Base-by-base conservation (phyloP, 2,329 filamentous ascomycete species). In the Alternaria arborescens region DNA sequence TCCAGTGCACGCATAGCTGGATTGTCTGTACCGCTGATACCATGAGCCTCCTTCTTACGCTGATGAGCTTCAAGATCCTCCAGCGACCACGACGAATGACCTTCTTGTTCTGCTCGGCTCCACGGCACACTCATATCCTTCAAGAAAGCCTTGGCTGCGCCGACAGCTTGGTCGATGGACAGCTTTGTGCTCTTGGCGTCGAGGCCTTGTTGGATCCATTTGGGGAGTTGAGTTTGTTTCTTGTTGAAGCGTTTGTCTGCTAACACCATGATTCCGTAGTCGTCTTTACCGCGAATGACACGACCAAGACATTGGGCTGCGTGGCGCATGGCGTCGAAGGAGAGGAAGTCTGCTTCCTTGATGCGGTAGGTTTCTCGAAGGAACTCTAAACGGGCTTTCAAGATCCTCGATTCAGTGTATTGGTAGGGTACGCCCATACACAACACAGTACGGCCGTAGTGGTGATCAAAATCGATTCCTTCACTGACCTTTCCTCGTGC, bases 201-300 rank as follows among this genome's bases (percentile, higher is more conserved):
- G 61, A 99, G 85, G 3, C 91, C 93, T 75, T 96, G 91, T 65
- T 90, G 91, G 74, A 99, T 99, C 95, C 95, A 99, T 77, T 97
- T 97, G 11, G 95, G 95, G 28, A 99, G 84, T 80, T 99, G 96
- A 3, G 80, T 85, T 38, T 93, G 86, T 81, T 98, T 98, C 82
- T 95, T 96, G 76, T 93, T 90, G 79, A 97, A 99, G 18, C 95
- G 88, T 42, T 92, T 89, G 78, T 99, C 95, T 2, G 96, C 95
- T 28, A 99, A 85, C 5, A 99, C 94, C 95, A 99, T 99, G 83
- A 99, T 92, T n/a, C 95, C 95, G 78, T 99, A 99, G 79, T 99
- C 95, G 75, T 99, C 96, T 78, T 99, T 99, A 24, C 95, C 95
- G 71, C 95, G 87, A 64, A 99, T 83, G 43, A 99, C 95, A 76